Percentiles rank a stretch among this genome's conserved stretches.
Conservation (phyloP, 2,329 filamentous ascomycete species). For the Clonostachys chloroleuca region DNA sequence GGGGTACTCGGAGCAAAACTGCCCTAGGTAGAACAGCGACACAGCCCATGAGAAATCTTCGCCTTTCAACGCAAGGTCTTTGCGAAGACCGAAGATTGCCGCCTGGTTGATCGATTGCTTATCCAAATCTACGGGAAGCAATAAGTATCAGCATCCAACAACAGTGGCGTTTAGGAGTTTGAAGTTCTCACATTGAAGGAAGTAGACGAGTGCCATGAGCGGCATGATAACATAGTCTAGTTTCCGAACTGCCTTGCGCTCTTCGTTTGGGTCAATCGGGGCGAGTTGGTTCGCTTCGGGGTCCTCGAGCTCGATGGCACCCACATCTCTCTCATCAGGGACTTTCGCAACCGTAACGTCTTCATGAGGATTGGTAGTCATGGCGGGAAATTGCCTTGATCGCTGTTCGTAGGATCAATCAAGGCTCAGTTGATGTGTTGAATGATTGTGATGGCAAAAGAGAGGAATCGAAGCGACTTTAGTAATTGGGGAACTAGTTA, state of each 20-base stretch:
- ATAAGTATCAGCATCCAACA: background rate
- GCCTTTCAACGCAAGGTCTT: slow-evolving; percentile 35
- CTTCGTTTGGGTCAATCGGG: background rate
- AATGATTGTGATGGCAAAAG: too few relatives aligned
- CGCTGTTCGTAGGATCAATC: too few relatives aligned
- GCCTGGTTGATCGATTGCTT: background rate
- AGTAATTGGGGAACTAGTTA: too few relatives aligned
- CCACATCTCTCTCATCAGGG: background rate
- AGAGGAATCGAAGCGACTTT: too few relatives aligned
- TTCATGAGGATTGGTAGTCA: too few relatives aligned
- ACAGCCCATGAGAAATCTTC: slow-evolving; percentile 42
- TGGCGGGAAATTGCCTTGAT: too few relatives aligned
- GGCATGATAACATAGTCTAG: slow-evolving; percentile 24
- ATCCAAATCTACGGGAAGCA: slow-evolving; percentile 3
- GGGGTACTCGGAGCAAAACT: slow-evolving; percentile 20
- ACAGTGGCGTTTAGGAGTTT: background rate
- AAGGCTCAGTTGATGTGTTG: too few relatives aligned
- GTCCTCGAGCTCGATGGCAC: background rate
- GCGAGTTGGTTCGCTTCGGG: background rate
- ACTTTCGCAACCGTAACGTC: too few relatives aligned
- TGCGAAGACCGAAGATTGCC: slow-evolving; percentile 31
- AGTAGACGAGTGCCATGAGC: slow-evolving; percentile 42
- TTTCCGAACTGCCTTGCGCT: background rate
- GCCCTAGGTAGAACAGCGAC: slow-evolving; percentile 43
- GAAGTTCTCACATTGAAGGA: slow-evolving; percentile 38